Conservation (phyloP, 441 rosid species). For the Geranium incanum region DNA sequence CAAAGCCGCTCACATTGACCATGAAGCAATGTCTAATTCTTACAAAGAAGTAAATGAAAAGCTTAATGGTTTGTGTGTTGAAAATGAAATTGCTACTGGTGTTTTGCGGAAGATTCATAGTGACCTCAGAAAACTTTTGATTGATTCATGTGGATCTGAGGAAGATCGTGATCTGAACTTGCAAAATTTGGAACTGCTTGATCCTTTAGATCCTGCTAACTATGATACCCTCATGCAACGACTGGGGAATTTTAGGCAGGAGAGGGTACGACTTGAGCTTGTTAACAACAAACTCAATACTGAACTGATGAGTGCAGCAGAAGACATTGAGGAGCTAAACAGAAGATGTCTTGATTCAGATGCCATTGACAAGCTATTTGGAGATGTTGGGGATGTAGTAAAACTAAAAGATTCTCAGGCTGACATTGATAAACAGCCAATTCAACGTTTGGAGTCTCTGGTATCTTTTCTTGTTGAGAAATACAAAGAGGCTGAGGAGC, state of each 20-base stretch:
- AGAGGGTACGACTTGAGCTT: constrained; percentile 57
- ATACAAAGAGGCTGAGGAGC: constrained; percentile 39
- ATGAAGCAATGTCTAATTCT: constrained; percentile 35
- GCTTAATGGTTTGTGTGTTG: constrained; percentile 37
- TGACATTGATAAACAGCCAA: constrained; percentile 38
- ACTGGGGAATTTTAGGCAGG: constrained; percentile 45
- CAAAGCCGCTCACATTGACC: constrained; percentile 38
- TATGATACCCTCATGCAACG: constrained; percentile 44
- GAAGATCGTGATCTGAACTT: constrained; percentile 27
- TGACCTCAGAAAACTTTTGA: constrained; percentile 48
- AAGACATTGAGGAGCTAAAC: constrained; percentile 52
- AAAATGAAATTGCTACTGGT: constrained; percentile 37
- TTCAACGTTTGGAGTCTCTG: constrained; percentile 50
- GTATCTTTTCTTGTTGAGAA: constrained; percentile 61
- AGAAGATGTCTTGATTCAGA: constrained; percentile 43
- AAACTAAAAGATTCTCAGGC: constrained; percentile 38
- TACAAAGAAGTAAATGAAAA: constrained; percentile 50
- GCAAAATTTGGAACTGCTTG: constrained; percentile 31
- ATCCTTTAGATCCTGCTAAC: constrained; percentile 39
- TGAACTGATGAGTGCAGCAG: constrained; percentile 45
- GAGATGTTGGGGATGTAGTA: constrained; percentile 50
- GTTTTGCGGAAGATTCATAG: constrained; percentile 37
- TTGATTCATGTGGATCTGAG: constrained; percentile 34
- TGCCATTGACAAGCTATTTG: constrained; percentile 48
- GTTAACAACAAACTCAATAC: constrained; percentile 47